Conservation (phyloP, 345 rosid species). For the Limnanthes douglasii region DNA sequence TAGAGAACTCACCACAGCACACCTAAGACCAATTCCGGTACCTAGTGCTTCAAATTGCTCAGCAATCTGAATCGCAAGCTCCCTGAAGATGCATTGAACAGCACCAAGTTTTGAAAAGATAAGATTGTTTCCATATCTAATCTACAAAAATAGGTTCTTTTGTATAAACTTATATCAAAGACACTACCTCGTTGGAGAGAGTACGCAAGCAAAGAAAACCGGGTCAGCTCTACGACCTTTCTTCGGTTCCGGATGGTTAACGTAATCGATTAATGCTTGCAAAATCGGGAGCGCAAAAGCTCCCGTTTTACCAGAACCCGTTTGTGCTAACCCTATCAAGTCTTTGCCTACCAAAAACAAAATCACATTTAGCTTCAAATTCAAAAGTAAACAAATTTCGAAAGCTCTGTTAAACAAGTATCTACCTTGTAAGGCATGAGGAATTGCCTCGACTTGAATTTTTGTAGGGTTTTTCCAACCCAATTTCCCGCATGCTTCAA, state of each 20-base stretch:
- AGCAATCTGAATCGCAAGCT: slow-evolving; percentile 89
- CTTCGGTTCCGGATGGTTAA: slow-evolving; percentile 19
- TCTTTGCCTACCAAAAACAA: slow-evolving; percentile 45
- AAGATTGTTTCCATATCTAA: no score
- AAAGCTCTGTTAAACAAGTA: not conserved
- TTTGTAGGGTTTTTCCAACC: slow-evolving; percentile 73
- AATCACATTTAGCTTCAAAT: not conserved
- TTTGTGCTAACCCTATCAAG: slow-evolving; percentile 85
- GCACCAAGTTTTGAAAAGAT: no score
- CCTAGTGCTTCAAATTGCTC: slow-evolving; percentile 95
- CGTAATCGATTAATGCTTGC: slow-evolving; percentile 54
- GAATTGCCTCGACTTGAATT: slow-evolving; percentile 79
- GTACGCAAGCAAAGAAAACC: slow-evolving; percentile 78
- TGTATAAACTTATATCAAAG: no score
- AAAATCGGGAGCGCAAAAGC: slow-evolving; percentile 91
- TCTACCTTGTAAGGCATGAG: slow-evolving; percentile 66
- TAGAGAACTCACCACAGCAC: slow-evolving; percentile 84
- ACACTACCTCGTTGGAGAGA: slow-evolving; percentile 77
- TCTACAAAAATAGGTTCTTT: no score
- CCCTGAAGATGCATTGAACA: slow-evolving; percentile 28
- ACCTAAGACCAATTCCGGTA: slow-evolving; percentile 55
- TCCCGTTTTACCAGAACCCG: slow-evolving; percentile 94
- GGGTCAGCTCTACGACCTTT: slow-evolving; percentile 42
- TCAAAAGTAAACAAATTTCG: not conserved
- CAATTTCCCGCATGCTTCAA: slow-evolving; percentile 54